Conservation (phyloP, 352 stramenopile species). For the Pythium rhizo-oryzae region DNA sequence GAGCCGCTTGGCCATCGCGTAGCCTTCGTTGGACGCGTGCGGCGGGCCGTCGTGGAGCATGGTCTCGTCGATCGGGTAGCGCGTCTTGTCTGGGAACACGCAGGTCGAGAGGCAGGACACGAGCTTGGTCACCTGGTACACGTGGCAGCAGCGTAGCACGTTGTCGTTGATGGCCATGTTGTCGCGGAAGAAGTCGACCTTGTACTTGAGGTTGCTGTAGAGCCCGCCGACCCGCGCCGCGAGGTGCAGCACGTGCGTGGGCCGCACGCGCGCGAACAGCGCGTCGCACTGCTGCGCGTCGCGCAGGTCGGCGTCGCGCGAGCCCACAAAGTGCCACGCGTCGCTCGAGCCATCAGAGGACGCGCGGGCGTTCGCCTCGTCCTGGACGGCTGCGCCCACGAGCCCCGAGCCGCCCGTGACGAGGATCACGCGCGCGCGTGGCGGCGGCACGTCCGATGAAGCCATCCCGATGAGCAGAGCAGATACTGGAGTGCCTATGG, state of each 20-base stretch:
- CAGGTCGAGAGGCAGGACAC: constrained; percentile 98
- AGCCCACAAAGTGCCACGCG: constrained; percentile 93
- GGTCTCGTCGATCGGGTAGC: constrained; percentile 98
- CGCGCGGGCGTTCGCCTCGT: constrained; percentile 37
- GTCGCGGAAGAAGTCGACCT: constrained; percentile 98
- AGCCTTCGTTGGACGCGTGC: constrained; percentile 90
- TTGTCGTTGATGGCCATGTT: constrained; percentile 99
- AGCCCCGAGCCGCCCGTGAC: constrained; percentile 97
- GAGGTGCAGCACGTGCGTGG: constrained; percentile 98
- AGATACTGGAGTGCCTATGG: too few species aligned
- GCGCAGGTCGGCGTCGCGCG: constrained; percentile 95
- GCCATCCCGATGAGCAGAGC: background rate
- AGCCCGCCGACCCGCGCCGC: constrained; percentile 94
- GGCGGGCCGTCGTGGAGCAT: constrained; percentile 93
- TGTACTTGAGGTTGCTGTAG: constrained; percentile 81
- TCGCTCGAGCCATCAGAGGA: constrained; percentile 7
- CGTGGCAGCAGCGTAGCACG: constrained; percentile 95
- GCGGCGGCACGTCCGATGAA: background rate
- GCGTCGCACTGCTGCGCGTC: constrained; percentile 74
- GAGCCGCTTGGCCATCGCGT: constrained; percentile 98
- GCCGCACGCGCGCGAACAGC: constrained; percentile 94
- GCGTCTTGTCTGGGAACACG: constrained; percentile 98
- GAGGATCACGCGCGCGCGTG: constrained; percentile 67
- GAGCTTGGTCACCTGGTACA: constrained; percentile 91
- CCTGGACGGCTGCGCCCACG: constrained; percentile 85